phyloP scores from a whole-genome alignment of 495 filamentous ascomycete species.

The Xylaria cubensis region DNA sequence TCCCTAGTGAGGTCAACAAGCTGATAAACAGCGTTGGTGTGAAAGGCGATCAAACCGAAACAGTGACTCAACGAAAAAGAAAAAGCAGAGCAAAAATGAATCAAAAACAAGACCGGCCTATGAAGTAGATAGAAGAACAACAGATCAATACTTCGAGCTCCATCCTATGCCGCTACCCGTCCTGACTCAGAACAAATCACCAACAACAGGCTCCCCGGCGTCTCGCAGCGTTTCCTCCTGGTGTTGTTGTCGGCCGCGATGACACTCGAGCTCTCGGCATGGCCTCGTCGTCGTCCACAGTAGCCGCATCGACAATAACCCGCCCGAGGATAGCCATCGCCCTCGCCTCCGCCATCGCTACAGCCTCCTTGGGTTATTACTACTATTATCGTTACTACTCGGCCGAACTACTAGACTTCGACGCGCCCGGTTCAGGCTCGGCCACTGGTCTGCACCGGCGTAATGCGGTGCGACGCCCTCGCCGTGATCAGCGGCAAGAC shows the following conservation, averaged over 20 bases:
- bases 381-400: constrained; percentile 40
- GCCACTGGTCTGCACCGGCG: constrained; percentile 57
- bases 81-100: background rate
- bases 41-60: background rate
- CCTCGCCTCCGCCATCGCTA: constrained; percentile 44
- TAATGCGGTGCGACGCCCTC: constrained; percentile 62
- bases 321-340: constrained; percentile 49
- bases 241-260: constrained; percentile 30
- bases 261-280: constrained; percentile 36
- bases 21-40: background rate
- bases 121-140: background rate
- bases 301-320: constrained; percentile 52
- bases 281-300: constrained; percentile 39
- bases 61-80: background rate
- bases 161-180: background rate
- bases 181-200: background rate
- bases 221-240: background rate
- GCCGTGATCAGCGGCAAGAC: constrained; percentile 41
- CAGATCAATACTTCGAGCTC: background rate
- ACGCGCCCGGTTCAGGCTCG: constrained; percentile 25
- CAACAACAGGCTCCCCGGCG: background rate
- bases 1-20: background rate
- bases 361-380: constrained; percentile 47
- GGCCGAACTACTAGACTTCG: constrained; percentile 33
- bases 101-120: background rate